These are phyloP conservation scores for Ogataea minuta DNA, from an alignment of 805 yeast genomes.

Conservation along the genomic window DNA sequence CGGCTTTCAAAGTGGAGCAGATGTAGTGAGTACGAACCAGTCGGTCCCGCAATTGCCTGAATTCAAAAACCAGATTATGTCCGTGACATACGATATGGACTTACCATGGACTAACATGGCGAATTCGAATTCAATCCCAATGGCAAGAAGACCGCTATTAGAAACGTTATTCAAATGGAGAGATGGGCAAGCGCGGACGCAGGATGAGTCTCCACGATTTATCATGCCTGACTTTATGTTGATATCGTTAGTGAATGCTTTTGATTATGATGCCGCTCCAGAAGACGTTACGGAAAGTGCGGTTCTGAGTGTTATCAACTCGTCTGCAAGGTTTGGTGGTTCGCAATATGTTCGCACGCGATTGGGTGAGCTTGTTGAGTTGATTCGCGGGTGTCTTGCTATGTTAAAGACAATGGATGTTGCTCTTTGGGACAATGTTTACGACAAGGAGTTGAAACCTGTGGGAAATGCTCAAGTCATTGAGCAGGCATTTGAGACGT, in stretches of 20 bases:
- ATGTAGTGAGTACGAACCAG: conserved; percentile 30
- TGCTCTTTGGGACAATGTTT: conserved; percentile 33
- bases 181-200: conserved; percentile 66
- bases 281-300: conserved; percentile 55
- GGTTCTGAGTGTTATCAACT: conserved; percentile 47
- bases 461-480: conserved; percentile 16
- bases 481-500: conserved; percentile 23
- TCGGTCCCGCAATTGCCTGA: conserved; percentile 30
- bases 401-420: conserved; percentile 38
- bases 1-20: conserved; percentile 18
- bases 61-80: conserved; percentile 36
- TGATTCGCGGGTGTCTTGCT: conserved; percentile 46
- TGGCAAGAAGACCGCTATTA: conserved; percentile 51
- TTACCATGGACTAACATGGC: conserved; percentile 66
- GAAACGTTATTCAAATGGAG: conserved; percentile 77
- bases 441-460: conserved; percentile 24
- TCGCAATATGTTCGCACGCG: conserved; percentile 45
- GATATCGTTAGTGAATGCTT: conserved; percentile 47
- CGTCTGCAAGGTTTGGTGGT: conserved; percentile 45
- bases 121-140: conserved; percentile 62
- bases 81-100: conserved; percentile 49
- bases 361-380: conserved; percentile 55
- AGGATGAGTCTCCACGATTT: conserved; percentile 82
- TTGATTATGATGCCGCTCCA: conserved; percentile 35
- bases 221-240: conserved; percentile 81